Base-by-base conservation (phyloP, 2,329 filamentous ascomycete genomes). In the Claviceps africana region DNA sequence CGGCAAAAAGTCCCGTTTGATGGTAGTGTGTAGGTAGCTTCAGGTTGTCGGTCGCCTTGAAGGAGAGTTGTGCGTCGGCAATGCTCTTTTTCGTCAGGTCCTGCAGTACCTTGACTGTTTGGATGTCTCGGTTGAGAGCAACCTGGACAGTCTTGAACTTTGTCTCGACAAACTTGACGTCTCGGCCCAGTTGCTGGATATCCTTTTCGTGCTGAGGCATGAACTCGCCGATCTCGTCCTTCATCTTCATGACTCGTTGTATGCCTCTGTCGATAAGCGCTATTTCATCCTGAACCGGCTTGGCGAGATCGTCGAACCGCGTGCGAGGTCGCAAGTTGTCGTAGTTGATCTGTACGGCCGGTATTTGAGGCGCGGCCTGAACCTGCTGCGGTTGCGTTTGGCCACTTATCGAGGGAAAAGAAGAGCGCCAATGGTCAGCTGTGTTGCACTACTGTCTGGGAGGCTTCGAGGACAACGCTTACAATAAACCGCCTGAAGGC, bases 241-340 rank as follows among this genome's bases (percentile, higher is more conserved):
- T 84, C 66, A 85, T 83, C 54, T 78, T 76, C 61, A 95, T 89
- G 64, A 93, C 88, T 51, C 78, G 76, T 60, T 88, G 80, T 59
- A 98, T 91, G 57, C 84, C 81, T 53, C 79, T 78, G 67, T 98
- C 91, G 56, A 95, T 81, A 10, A 75, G 70, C 56, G 87, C 81
- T 56, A 98, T 86, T 58, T 88, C 72, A 56, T 82, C 79, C 63
- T 95, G 88, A 17, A 95, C 73, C 31, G 87, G 81, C 58, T 91
- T 85, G 55, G 86, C 81, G 30, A 95, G 82, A 66, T 95, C 91
- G 64, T 89, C 88, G 72, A 93, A 96, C 56, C 93, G 87, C 3
- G 89, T 95, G 0, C 90, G 95, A 17, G 86, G 85, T 50, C 88
- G 82, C 55, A 97, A 74, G 63, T 86, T 87, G 59, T 79, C 79